phyloP scores from a whole-genome alignment of 2,329 filamentous ascomycete genomes.

The Fusarium acutatum region DNA sequence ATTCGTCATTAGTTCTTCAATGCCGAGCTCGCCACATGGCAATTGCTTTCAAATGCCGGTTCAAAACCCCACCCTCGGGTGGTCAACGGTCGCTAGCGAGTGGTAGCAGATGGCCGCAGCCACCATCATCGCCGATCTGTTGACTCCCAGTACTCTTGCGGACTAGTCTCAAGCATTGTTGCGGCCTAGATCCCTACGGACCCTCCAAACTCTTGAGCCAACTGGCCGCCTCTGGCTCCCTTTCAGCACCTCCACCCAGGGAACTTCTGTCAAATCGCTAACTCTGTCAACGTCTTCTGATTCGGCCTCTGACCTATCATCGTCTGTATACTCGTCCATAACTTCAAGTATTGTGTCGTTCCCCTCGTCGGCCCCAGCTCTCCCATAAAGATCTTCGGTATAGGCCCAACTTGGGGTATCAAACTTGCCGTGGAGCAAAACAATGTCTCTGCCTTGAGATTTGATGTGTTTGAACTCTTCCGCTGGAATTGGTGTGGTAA shows the following conservation, averaged over 20 bases:
- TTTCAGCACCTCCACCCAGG: conserved; percentile 68
- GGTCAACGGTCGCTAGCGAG: conserved; percentile 11
- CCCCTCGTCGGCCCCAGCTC: conserved; percentile 44
- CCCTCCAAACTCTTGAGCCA: conserved; percentile 70
- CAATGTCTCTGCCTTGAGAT: conserved; percentile 57
- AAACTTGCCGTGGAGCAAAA: conserved; percentile 74
- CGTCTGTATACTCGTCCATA: conserved; percentile 48
- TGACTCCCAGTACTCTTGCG: background rate
- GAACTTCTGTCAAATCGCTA: conserved; percentile 48
- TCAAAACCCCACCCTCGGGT: conserved; percentile 2
- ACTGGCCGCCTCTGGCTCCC: conserved; percentile 64
- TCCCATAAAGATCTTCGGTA: conserved; percentile 66
- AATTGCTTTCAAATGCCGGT: conserved; percentile 14
- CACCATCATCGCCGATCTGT: conserved; percentile 6
- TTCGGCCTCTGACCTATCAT: conserved; percentile 45
- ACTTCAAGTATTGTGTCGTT: conserved; percentile 43
- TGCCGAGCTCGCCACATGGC: conserved; percentile 24
- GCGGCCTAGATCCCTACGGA: conserved; percentile 68
- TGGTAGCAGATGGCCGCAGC: background rate
- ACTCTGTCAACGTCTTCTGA: conserved; percentile 36
- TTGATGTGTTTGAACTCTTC: conserved; percentile 52
- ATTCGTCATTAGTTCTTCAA: conserved; percentile 4
- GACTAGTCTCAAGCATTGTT: conserved; percentile 40
- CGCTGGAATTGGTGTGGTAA: conserved; percentile 68
- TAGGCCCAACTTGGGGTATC: conserved; percentile 77